phyloP scores from a whole-genome alignment of 2,329 filamentous ascomycete species.

The Fusarium fracticaudum region DNA sequence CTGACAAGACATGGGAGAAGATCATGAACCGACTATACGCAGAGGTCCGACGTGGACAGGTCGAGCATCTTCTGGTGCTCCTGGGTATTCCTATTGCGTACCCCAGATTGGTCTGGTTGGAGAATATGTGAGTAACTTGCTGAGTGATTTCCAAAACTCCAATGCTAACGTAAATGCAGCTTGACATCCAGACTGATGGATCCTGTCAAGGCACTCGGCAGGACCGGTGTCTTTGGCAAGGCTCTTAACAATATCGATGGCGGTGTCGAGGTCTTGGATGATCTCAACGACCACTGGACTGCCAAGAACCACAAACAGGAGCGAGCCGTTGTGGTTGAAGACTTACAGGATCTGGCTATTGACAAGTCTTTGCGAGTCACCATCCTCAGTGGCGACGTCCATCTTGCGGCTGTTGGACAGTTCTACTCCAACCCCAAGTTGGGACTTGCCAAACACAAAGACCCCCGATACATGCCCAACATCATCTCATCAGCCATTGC shows the following conservation, averaged over 20 bases:
- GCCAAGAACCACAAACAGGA: conserved; percentile 94
- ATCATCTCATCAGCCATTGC: conserved; percentile 93
- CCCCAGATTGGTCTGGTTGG: conserved; percentile 76
- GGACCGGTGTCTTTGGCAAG: conserved; percentile 80
- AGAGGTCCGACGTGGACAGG: conserved; percentile 84
- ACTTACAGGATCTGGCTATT: conserved; percentile 91
- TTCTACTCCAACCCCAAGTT: conserved; percentile 94
- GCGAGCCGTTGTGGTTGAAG: conserved; percentile 85
- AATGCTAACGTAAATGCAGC: conserved; percentile 55
- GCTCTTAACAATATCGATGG: conserved; percentile 91
- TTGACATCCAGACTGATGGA: conserved; percentile 88
- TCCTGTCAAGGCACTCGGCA: conserved; percentile 87
- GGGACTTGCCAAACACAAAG: conserved; percentile 81
- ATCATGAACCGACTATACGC: conserved; percentile 86
- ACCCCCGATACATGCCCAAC: conserved; percentile 97
- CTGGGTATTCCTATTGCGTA: conserved; percentile 87
- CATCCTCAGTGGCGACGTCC: conserved; percentile 92
- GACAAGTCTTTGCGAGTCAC: conserved; percentile 93
- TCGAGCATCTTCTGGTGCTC: conserved; percentile 89
- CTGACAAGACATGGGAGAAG: conserved; percentile 82
- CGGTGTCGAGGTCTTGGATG: conserved; percentile 89
- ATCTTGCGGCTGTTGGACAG: conserved; percentile 90
- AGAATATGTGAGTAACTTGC: conserved; percentile 67
- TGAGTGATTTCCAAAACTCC: background rate
- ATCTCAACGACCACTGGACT: conserved; percentile 97